phyloP scores from a whole-genome alignment of 139 green algal genomes.

The Closterium sp. region DNA sequence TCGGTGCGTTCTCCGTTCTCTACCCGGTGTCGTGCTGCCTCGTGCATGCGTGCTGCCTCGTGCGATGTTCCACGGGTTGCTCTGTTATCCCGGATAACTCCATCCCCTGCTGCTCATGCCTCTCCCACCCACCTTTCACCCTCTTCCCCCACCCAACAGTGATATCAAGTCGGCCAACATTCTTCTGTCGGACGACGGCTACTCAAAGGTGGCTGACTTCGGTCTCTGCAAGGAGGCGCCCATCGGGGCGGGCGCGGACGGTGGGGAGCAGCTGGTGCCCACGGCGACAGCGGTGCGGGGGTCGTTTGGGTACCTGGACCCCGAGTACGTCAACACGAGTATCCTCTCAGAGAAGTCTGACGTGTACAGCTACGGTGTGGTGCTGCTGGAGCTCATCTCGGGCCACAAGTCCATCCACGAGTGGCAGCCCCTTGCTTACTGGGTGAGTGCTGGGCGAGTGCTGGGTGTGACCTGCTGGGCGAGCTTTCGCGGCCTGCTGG shows the following conservation, averaged over 20 bases:
- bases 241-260: constrained; percentile 14
- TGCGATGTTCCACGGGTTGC: not conserved
- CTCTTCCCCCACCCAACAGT: constrained; percentile 6
- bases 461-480: not conserved
- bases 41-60: not conserved
- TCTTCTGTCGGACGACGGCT: constrained; percentile 18
- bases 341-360: constrained; percentile 46
- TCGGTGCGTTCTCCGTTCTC: constrained; percentile 5
- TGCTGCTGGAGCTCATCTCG: constrained; percentile 62
- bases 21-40: not conserved
- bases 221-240: constrained; percentile 33
- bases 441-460: not conserved
- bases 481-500: not conserved
- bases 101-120: not conserved
- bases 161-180: constrained; percentile 45
- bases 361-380: constrained; percentile 57
- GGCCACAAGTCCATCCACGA: constrained; percentile 68
- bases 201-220: constrained; percentile 41
- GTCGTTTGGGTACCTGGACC: constrained; percentile 38
- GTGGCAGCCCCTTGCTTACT: constrained; percentile 63
- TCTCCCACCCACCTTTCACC: not conserved
- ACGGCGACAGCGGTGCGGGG: constrained; percentile 25
- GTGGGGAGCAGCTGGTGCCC: not conserved
- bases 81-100: not conserved
- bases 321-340: constrained; percentile 35